Evolutionary conservation across 129 eudicot species (phyloP).

Genomic region (Erigeron canadensis): DNA sequence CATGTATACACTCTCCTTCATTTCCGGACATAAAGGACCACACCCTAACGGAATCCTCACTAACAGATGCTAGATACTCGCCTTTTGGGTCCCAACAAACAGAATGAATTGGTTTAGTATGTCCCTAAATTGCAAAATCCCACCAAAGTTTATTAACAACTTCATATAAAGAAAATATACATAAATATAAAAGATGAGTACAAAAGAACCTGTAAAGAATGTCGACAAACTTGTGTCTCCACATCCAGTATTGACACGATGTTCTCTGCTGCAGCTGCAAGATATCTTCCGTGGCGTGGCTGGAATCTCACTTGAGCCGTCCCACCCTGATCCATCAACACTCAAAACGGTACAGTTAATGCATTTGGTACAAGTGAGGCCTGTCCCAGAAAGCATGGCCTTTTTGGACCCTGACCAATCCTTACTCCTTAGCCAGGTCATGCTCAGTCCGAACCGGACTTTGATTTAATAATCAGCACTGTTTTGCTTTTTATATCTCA

Average conservation of each 20-base stretch:
- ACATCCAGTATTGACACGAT: conserved; percentile 83
- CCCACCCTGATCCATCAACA: conserved; percentile 53
- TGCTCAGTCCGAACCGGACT: no score
- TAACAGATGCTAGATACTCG: conserved; percentile 85
- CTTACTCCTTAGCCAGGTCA: no score
- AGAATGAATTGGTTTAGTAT: conserved; percentile 77
- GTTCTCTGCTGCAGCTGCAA: conserved; percentile 96
- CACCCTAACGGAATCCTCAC: conserved; percentile 91
- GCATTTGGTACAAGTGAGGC: no score
- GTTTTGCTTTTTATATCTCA: no score
- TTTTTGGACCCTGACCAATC: no score
- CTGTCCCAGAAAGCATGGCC: no score
- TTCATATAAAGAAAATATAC: background rate
- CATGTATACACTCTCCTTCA: conserved; percentile 85
- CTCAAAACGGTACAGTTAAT: background rate
- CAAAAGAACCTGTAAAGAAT: conserved; percentile 57
- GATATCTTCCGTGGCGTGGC: conserved; percentile 87
- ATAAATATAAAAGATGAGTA: background rate
- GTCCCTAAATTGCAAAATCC: conserved; percentile 48
- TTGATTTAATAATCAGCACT: no score
- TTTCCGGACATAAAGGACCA: conserved; percentile 81
- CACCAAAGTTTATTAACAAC: background rate
- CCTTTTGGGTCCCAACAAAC: conserved; percentile 95
- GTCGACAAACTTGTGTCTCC: conserved; percentile 74
- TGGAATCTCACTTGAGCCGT: conserved; percentile 83